Evolutionary conservation across 257 asterid species (phyloP).

Genomic region (Linderniella brevidens): DNA sequence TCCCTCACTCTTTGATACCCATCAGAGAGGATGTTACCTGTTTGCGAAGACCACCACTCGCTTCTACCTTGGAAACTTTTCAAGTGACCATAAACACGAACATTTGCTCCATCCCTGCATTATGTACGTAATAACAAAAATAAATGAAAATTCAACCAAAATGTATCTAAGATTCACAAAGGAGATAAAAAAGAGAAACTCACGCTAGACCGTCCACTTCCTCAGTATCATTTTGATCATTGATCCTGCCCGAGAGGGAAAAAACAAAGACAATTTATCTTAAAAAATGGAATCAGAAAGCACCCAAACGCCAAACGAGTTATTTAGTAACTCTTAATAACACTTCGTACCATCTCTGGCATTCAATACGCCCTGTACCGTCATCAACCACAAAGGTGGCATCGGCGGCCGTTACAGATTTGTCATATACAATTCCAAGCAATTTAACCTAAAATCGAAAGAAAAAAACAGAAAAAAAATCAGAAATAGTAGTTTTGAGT

Average conservation of each 20-base stretch:
- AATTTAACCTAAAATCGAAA: constrained; percentile 67
- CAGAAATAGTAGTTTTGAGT: too few relatives aligned
- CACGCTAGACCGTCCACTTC: constrained; percentile 61
- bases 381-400: constrained; percentile 60
- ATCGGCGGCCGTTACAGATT: constrained; percentile 41
- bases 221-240: constrained; percentile 48
- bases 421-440: constrained; percentile 56
- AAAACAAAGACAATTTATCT: neutral
- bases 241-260: constrained; percentile 51
- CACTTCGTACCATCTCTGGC: constrained; percentile 37
- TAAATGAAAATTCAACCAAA: neutral
- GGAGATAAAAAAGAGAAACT: neutral
- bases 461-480: too few relatives aligned
- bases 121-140: constrained; percentile 3
- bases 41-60: constrained; percentile 51
- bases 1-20: neutral
- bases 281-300: neutral
- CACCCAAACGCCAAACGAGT: neutral
- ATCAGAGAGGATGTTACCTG: constrained; percentile 38
- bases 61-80: constrained; percentile 42
- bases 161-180: neutral
- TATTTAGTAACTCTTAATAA: neutral
- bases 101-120: constrained; percentile 55
- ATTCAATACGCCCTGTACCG: constrained; percentile 73
- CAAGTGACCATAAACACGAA: constrained; percentile 68